Conservation (phyloP, 2,329 filamentous ascomycete genomes). For the Penicillium occitanis region DNA sequence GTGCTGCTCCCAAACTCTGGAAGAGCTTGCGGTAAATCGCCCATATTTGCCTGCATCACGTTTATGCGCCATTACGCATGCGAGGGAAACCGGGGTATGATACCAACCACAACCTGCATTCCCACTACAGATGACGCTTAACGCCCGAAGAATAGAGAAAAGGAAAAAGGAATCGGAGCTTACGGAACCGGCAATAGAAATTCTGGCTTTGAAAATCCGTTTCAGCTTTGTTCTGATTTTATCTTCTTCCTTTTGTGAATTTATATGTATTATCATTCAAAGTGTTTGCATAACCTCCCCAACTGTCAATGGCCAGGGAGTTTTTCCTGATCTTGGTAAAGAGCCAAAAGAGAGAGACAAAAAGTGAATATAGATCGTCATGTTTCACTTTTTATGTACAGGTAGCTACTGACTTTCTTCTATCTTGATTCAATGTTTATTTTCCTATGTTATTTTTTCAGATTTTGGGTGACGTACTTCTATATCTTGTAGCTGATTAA, state of each 20-base stretch:
- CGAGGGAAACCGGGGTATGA: background rate
- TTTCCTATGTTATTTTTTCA: conserved; percentile 28
- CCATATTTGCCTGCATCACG: background rate
- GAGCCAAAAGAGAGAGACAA: conserved; percentile 12
- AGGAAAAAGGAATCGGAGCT: conserved; percentile 6
- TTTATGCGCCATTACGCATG: conserved; percentile 10
- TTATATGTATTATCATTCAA: conserved; percentile 19
- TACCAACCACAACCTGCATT: background rate
- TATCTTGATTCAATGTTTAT: conserved; percentile 34
- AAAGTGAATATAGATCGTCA: conserved; percentile 22
- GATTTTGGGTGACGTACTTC: background rate
- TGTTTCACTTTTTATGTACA: conserved; percentile 37
- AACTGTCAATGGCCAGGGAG: conserved; percentile 6
- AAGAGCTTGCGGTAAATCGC: conserved; percentile 76
- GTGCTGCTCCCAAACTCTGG: conserved; percentile 96
- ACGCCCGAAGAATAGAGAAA: conserved; percentile 13
- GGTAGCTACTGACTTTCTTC: conserved; percentile 38
- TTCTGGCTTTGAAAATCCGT: background rate
- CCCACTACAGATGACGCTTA: conserved; percentile 3
- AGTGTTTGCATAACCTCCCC: conserved; percentile 18
- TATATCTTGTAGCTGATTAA: background rate
- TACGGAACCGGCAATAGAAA: background rate
- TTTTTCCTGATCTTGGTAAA: conserved; percentile 7
- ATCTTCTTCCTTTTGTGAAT: background rate
- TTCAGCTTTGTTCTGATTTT: conserved; percentile 2